These are phyloP conservation scores for Cutaneotrichosporon sp. DNA, from an alignment of 1,284 basidiomycete species.

Conservation along the genomic window DNA sequence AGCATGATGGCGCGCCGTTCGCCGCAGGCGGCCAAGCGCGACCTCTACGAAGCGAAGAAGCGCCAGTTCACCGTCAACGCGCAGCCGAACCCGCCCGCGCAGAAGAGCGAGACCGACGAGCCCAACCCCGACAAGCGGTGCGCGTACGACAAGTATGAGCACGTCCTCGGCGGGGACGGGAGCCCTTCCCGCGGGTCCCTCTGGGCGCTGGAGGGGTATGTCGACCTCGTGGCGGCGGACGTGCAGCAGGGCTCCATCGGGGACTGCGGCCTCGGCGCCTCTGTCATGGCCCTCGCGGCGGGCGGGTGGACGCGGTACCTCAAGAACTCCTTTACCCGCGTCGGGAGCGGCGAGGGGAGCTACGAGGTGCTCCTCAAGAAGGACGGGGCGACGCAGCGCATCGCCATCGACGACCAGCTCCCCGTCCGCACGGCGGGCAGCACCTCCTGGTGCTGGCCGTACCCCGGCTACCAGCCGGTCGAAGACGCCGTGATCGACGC, in stretches of 20 bases:
- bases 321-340: constrained; percentile 13
- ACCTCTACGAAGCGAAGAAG: neutral
- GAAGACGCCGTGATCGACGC: constrained; percentile 9
- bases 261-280: too few relatives aligned
- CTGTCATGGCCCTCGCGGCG: constrained; percentile 20
- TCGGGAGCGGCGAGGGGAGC: neutral
- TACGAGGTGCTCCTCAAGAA: constrained; percentile 16
- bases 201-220: constrained; percentile 30
- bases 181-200: constrained; percentile 16
- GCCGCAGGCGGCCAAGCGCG: neutral
- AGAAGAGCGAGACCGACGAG: too few relatives aligned
- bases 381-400: constrained; percentile 13
- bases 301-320: constrained; percentile 23
- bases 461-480: constrained; percentile 26
- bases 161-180: constrained; percentile 25
- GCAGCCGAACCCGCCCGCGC: neutral
- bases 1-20: neutral
- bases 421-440: constrained; percentile 16
- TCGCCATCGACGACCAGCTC: constrained; percentile 27
- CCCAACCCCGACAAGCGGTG: constrained; percentile 2
- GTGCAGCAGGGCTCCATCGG: constrained; percentile 27
- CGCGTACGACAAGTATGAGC: constrained; percentile 20
- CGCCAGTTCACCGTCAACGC: neutral
- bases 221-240: constrained; percentile 27
- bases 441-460: constrained; percentile 19